These are phyloP conservation scores for Scheffersomyces titani DNA, from an alignment of 1,139 yeast genomes.

Conservation along the genomic window DNA sequence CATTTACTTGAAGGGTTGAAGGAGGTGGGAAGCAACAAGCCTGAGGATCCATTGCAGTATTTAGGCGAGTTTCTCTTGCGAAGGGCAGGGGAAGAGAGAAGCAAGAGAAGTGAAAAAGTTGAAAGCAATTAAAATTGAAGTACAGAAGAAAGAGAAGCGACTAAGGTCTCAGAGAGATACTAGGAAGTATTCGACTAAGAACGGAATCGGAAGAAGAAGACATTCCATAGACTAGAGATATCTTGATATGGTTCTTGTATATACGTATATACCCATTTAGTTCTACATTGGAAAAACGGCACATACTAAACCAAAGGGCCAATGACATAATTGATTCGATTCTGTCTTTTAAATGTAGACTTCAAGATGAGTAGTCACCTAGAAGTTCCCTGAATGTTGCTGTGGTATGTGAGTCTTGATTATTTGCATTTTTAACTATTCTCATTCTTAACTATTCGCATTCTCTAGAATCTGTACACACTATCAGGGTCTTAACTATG, in stretches of 20 bases:
- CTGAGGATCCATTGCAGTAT: conserved; percentile 67
- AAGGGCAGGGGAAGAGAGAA: conserved; percentile 34
- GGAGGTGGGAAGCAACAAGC: conserved; percentile 55
- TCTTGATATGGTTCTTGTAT: background rate
- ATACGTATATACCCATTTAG: background rate
- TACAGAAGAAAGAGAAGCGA: background rate
- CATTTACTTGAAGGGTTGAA: conserved; percentile 71
- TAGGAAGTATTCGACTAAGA: background rate
- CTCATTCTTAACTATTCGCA: background rate
- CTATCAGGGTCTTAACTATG: background rate
- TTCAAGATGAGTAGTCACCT: too few species aligned
- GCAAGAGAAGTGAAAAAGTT: background rate
- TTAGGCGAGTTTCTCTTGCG: conserved; percentile 71
- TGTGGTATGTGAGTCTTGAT: too few species aligned
- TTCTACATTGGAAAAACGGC: background rate
- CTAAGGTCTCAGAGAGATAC: background rate
- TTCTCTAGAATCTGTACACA: background rate
- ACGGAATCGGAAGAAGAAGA: background rate
- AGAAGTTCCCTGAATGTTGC: too few species aligned
- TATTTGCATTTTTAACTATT: too few species aligned
- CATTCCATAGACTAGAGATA: background rate
- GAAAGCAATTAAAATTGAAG: background rate
- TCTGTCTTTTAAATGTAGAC: too few species aligned
- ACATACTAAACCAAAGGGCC: too few species aligned
- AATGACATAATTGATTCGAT: background rate